Percentiles rank a stretch among this genome's conserved stretches.
These are phyloP conservation scores for Margaritispora aquatica DNA, from an alignment of 495 filamentous ascomycete species.

Conservation along the genomic window DNA sequence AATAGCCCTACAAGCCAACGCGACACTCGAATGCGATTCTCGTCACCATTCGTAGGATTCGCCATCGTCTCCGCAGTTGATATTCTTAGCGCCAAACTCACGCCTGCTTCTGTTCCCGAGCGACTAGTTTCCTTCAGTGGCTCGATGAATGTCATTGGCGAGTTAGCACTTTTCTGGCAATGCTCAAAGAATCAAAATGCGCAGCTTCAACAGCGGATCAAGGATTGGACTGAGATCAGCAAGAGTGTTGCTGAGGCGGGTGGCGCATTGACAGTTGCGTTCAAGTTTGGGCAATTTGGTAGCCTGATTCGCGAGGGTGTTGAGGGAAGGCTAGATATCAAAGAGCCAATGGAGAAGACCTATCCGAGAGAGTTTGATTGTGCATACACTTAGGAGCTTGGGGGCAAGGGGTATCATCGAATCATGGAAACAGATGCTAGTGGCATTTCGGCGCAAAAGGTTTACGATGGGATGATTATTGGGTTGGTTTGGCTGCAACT, in stretches of 20 bases:
- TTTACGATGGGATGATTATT: neutral
- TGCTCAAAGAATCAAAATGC: constrained; percentile 18
- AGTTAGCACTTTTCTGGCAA: constrained; percentile 24
- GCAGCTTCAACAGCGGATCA: constrained; percentile 14
- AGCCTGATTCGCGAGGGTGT: neutral
- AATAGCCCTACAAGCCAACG: constrained; percentile 21
- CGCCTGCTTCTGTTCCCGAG: constrained; percentile 19
- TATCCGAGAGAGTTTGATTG: constrained; percentile 19
- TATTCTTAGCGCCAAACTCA: constrained; percentile 35
- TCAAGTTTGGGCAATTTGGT: constrained; percentile 1
- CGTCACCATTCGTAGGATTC: constrained; percentile 38
- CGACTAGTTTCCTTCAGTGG: constrained; percentile 13
- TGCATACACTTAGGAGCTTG: constrained; percentile 18
- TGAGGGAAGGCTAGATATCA: constrained; percentile 12
- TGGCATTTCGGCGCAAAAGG: too few relatives aligned
- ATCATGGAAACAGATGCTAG: too few relatives aligned
- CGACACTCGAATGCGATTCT: constrained; percentile 27
- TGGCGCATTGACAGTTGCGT: neutral
- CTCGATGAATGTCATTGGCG: constrained; percentile 15
- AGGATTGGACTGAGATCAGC: neutral
- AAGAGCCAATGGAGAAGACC: constrained; percentile 21
- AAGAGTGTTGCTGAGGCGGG: neutral
- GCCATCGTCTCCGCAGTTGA: constrained; percentile 41
- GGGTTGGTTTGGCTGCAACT: neutral
- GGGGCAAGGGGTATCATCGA: neutral